Conservation (phyloP, 257 asterid species). For the Gardenia jasminoides region DNA sequence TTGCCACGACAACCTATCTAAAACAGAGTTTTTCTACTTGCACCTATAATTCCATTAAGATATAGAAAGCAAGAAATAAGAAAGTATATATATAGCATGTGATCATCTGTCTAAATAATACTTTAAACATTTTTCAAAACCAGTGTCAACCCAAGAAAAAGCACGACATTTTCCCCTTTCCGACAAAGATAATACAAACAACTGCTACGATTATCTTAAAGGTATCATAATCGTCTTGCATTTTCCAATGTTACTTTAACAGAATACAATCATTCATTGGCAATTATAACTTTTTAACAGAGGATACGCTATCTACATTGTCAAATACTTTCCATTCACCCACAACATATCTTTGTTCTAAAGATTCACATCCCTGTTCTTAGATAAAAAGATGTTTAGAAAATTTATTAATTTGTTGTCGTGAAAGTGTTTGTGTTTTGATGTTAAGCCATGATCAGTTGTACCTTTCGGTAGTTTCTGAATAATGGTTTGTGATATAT, state of each 20-base stretch:
- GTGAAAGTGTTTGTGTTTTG: no score
- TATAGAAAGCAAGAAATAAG: background rate
- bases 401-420: background rate
- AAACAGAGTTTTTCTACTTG: no score
- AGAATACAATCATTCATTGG: background rate
- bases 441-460: background rate
- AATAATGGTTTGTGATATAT: background rate
- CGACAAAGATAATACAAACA: background rate
- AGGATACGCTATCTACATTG: background rate
- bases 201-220: background rate
- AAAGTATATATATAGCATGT: background rate
- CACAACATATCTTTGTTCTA: background rate
- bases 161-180: slow-evolving; percentile 1
- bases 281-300: background rate
- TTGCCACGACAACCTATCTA: no score
- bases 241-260: background rate
- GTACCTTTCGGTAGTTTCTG: no score
- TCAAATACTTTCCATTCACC: background rate
- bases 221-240: background rate
- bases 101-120: background rate
- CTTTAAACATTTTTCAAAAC: background rate
- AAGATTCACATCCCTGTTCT: background rate
- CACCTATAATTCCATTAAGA: background rate
- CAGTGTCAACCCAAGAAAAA: background rate
- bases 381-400: no score